Evolutionary conservation across 2,329 filamentous ascomycete species (phyloP).

Genomic region (Botrytis galanthina): DNA sequence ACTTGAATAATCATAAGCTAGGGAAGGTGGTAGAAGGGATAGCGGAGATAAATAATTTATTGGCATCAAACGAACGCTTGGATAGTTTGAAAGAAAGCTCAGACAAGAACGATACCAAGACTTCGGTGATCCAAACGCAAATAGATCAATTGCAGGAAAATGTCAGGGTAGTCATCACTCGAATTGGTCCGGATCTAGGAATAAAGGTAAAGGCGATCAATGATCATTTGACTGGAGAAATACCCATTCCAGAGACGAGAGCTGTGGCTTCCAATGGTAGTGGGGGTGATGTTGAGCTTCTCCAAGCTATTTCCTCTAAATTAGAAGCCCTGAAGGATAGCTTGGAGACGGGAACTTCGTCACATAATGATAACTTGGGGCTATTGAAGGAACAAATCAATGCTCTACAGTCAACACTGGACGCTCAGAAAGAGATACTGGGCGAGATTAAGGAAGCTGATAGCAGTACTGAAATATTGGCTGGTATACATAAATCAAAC

Average conservation of each 20-base stretch:
- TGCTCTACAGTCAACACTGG: slow-evolving; percentile 27
- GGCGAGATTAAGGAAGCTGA: slow-evolving; percentile 28
- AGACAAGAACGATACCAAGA: slow-evolving; percentile 31
- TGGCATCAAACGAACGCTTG: slow-evolving; percentile 27
- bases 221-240: slow-evolving; percentile 21
- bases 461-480: slow-evolving; percentile 28
- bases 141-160: slow-evolving; percentile 37
- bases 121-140: slow-evolving; percentile 35
- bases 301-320: slow-evolving; percentile 29
- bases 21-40: slow-evolving; percentile 28
- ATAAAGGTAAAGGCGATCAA: slow-evolving; percentile 31
- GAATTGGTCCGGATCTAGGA: slow-evolving; percentile 31
- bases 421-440: slow-evolving; percentile 27
- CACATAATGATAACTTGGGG: slow-evolving; percentile 25
- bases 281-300: slow-evolving; percentile 23
- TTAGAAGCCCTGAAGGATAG: slow-evolving; percentile 28
- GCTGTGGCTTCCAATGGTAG: slow-evolving; percentile 17
- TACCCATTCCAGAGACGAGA: not conserved
- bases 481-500: slow-evolving; percentile 34
- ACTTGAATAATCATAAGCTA: slow-evolving; percentile 31
- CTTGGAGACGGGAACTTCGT: slow-evolving; percentile 25
- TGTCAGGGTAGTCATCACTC: slow-evolving; percentile 31
- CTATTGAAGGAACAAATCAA: slow-evolving; percentile 28
- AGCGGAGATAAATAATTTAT: slow-evolving; percentile 27
- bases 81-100: slow-evolving; percentile 28